Evolutionary conservation across 768 basidiomycete species (phyloP).

Genomic region (Candolleomyces efflorescens): DNA sequence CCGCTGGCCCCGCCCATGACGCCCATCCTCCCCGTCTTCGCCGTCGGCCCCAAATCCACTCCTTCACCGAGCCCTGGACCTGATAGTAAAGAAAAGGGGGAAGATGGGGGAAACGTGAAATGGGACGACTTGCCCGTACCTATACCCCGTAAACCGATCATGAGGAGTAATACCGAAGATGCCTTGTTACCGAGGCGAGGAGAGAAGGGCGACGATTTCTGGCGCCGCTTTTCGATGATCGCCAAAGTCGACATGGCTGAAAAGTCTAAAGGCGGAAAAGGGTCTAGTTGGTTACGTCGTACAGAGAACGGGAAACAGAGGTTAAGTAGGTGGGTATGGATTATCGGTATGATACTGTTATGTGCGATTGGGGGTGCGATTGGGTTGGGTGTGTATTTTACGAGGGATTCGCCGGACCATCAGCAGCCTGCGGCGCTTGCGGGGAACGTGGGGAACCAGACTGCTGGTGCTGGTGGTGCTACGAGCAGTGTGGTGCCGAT

Average conservation of each 20-base stretch:
- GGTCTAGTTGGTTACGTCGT: slow-evolving; percentile 65
- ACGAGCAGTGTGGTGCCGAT: too few species aligned
- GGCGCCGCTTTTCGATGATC: slow-evolving; percentile 83
- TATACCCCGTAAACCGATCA: slow-evolving; percentile 66
- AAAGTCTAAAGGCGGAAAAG: slow-evolving; percentile 34
- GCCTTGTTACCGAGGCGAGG: slow-evolving; percentile 63
- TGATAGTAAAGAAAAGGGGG: background rate
- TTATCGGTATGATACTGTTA: slow-evolving; percentile 57
- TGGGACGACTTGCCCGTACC: slow-evolving; percentile 22
- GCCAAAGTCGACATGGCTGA: slow-evolving; percentile 58
- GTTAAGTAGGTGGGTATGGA: slow-evolving; percentile 66
- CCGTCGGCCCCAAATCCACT: slow-evolving; percentile 34
- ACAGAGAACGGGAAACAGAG: slow-evolving; percentile 50
- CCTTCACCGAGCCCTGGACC: too few species aligned
- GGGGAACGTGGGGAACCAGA: too few species aligned
- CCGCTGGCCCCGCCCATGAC: slow-evolving; percentile 74
- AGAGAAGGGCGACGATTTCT: slow-evolving; percentile 78
- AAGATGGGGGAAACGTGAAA: background rate
- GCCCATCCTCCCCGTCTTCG: slow-evolving; percentile 72
- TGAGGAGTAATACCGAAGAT: slow-evolving; percentile 67
- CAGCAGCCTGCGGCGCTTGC: too few species aligned
- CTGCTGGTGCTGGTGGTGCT: too few species aligned
- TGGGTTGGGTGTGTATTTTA: slow-evolving; percentile 55
- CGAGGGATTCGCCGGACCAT: slow-evolving; percentile 42
- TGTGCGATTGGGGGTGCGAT: slow-evolving; percentile 50